Conservation (phyloP, 108 stramenopile species). For the Nitzschia sp. region DNA sequence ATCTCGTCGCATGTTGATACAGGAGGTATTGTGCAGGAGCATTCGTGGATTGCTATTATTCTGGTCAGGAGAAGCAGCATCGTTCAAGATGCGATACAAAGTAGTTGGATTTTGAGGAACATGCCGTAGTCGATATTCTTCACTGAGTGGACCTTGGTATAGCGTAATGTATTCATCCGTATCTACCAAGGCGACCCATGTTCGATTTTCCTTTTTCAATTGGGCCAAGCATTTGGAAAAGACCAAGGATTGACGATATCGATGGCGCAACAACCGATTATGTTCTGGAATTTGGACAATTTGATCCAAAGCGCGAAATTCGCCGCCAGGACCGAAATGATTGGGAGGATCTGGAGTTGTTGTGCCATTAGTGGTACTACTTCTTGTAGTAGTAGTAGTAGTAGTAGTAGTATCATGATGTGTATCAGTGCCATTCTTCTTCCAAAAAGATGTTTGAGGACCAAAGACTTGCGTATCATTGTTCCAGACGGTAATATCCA, state of each 20-base stretch:
- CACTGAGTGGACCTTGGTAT: not conserved
- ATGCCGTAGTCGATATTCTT: not conserved
- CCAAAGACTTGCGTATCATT: slow-evolving; percentile 1
- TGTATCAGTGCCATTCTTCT: not conserved
- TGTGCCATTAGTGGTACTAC: no score
- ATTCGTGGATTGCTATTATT: not conserved
- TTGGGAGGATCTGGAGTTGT: no score
- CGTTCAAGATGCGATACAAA: not conserved
- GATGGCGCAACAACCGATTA: slow-evolving; percentile 8
- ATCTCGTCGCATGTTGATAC: not conserved
- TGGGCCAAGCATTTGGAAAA: slow-evolving; percentile 29
- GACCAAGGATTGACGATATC: slow-evolving; percentile 29
- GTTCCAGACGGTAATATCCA: slow-evolving; percentile 35
- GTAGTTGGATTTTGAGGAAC: not conserved
- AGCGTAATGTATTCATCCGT: slow-evolving; percentile 38
- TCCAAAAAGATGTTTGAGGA: not conserved
- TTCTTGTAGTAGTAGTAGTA: not conserved
- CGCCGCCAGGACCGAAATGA: no score
- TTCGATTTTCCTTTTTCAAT: slow-evolving; percentile 10
- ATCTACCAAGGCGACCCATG: slow-evolving; percentile 44
- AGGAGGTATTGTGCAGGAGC: not conserved
- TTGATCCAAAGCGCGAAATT: not conserved
- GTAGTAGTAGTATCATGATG: slow-evolving; percentile 1
- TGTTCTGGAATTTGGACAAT: not conserved
- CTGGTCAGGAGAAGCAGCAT: not conserved